A percentile compares a stretch with the other conserved stretches of the same genome.
Conservation (phyloP, 768 basidiomycete genomes). For the Termitomyces sp. region DNA sequence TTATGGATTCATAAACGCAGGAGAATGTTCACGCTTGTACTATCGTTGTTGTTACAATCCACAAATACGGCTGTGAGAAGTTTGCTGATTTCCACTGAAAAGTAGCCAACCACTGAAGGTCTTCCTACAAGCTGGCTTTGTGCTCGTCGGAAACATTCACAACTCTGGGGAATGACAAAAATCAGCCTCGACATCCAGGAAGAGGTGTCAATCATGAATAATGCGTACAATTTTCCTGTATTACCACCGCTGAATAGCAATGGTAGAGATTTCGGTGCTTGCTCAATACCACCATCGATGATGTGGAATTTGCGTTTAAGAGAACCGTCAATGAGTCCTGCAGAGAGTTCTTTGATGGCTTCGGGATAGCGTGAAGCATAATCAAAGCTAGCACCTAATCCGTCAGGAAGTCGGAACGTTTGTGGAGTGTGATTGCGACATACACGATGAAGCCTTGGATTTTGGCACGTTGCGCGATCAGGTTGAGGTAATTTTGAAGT, state of each 20-base stretch:
- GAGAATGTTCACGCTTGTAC: too few relatives aligned
- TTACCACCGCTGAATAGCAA: constrained; percentile 75
- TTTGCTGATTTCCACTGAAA: neutral
- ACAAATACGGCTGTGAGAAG: neutral
- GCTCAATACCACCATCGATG: constrained; percentile 65
- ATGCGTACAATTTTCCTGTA: constrained; percentile 64
- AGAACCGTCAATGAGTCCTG: constrained; percentile 60
- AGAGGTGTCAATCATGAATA: neutral
- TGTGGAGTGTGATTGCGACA: constrained; percentile 16
- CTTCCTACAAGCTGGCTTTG: constrained; percentile 27
- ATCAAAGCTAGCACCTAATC: constrained; percentile 52
- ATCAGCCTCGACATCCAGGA: neutral
- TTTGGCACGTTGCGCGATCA: constrained; percentile 75
- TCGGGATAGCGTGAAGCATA: constrained; percentile 56
- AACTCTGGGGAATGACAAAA: constrained; percentile 32
- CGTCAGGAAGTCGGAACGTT: neutral
- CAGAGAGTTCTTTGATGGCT: constrained; percentile 52
- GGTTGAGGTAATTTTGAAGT: constrained; percentile 56
- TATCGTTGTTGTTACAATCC: neutral
- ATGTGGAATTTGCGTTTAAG: constrained; percentile 79
- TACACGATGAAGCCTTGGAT: constrained; percentile 85
- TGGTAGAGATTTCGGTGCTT: constrained; percentile 64
- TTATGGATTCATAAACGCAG: too few relatives aligned
- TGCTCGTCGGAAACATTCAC: constrained; percentile 51
- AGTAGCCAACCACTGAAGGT: neutral